These are phyloP conservation scores for Karstenula rhodostoma DNA, from an alignment of 2,329 filamentous ascomycete species.

Conservation along the genomic window DNA sequence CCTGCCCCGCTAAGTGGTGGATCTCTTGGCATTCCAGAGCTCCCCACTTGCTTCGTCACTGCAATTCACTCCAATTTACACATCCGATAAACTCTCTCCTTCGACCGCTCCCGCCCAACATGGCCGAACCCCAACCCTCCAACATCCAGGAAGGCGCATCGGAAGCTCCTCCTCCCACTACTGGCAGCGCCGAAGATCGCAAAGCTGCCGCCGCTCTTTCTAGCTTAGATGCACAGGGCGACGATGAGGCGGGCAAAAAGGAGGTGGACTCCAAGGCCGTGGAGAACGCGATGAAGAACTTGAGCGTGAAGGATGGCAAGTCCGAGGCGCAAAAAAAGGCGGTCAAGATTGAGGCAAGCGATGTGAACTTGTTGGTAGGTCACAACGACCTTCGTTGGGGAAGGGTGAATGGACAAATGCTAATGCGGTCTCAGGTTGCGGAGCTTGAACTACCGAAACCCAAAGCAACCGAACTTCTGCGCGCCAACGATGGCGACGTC, in stretches of 20 bases:
- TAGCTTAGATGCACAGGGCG: constrained; percentile 67
- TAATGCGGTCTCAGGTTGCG: constrained; percentile 56
- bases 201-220: constrained; percentile 79
- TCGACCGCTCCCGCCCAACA: constrained; percentile 39
- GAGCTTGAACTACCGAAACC: constrained; percentile 75
- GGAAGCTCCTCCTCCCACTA: constrained; percentile 52
- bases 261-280: constrained; percentile 75
- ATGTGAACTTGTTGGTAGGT: constrained; percentile 74
- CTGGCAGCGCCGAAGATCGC: constrained; percentile 74
- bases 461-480: constrained; percentile 78
- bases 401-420: not conserved
- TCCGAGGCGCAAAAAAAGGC: constrained; percentile 57
- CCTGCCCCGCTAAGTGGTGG: not conserved
- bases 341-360: constrained; percentile 77
- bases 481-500: constrained; percentile 73
- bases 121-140: constrained; percentile 70
- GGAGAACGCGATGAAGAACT: constrained; percentile 73
- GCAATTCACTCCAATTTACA: not conserved
- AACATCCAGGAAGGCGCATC: constrained; percentile 67
- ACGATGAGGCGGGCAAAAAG: constrained; percentile 60
- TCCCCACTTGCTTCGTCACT: not conserved
- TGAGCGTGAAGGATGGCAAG: constrained; percentile 55
- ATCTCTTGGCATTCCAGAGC: constrained; percentile 5
- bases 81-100: not conserved
- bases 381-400: not conserved